Conservation (phyloP, 192 early-diverging fungal species). For the Coemansia aciculifera region DNA sequence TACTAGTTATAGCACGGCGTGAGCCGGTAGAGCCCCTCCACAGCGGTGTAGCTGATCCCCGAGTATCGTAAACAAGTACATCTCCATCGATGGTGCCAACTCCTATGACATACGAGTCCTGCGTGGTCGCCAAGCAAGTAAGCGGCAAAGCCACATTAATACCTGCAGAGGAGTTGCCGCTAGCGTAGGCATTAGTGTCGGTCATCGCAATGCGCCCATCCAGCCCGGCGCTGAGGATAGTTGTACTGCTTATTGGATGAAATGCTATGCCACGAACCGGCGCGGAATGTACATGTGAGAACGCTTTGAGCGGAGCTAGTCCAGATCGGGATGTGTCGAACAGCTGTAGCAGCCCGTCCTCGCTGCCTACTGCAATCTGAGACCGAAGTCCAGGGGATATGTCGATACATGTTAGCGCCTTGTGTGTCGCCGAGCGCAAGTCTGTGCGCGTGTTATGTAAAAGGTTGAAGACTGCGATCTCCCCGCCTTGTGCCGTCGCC, state of each 20-base stretch:
- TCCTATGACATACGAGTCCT: conserved; percentile 21
- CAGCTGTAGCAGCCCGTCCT: conserved; percentile 51
- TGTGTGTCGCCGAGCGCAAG: conserved; percentile 39
- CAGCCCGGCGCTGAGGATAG: conserved; percentile 28
- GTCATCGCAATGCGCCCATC: conserved; percentile 36
- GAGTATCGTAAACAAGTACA: conserved; percentile 35
- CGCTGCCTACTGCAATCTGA: conserved; percentile 40
- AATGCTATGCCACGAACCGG: conserved; percentile 42
- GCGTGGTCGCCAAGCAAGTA: conserved; percentile 28
- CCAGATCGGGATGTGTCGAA: conserved; percentile 40
- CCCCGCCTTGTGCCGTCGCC: conserved; percentile 40
- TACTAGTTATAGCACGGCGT: conserved; percentile 18
- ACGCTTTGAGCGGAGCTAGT: conserved; percentile 25
- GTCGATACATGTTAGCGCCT: conserved; percentile 36
- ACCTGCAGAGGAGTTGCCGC: conserved; percentile 2
- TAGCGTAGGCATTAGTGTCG: conserved; percentile 24
- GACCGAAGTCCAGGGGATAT: conserved; percentile 28
- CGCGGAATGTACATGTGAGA: conserved; percentile 32
- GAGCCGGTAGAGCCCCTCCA: conserved; percentile 23
- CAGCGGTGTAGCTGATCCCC: conserved; percentile 22
- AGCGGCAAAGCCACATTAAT: conserved; percentile 22
- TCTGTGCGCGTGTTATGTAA: conserved; percentile 45
- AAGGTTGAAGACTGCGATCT: conserved; percentile 47
- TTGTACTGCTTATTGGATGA: conserved; percentile 8
- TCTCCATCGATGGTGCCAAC: conserved; percentile 42